phyloP scores from a whole-genome alignment of 2,329 filamentous ascomycete species.

The Stemphylium lycopersici region DNA sequence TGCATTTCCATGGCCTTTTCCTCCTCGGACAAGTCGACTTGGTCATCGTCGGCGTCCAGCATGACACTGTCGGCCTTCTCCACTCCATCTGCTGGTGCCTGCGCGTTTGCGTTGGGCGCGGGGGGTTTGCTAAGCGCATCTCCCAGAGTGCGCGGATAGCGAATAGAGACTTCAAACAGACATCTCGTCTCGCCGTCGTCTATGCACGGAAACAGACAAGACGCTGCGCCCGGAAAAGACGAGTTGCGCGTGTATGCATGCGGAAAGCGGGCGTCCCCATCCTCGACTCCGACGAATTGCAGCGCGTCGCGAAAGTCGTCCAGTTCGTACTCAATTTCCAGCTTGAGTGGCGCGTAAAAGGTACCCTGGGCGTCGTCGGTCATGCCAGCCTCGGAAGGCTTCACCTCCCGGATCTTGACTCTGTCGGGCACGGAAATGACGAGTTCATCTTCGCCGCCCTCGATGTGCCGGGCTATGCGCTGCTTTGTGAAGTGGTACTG shows the following conservation, averaged over 20 bases:
- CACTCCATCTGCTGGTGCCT: slow-evolving; percentile 23
- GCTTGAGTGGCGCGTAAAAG: slow-evolving; percentile 63
- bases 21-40: slow-evolving; percentile 66
- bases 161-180: slow-evolving; percentile 87
- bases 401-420: slow-evolving; percentile 67
- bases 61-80: slow-evolving; percentile 42
- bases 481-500: slow-evolving; percentile 80
- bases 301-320: slow-evolving; percentile 81
- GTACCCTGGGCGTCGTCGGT: slow-evolving; percentile 33
- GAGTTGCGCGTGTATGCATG: slow-evolving; percentile 90
- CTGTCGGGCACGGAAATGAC: slow-evolving; percentile 64
- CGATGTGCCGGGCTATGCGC: slow-evolving; percentile 66
- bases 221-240: slow-evolving; percentile 76
- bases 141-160: slow-evolving; percentile 82
- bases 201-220: slow-evolving; percentile 89
- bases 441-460: slow-evolving; percentile 63
- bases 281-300: slow-evolving; percentile 87
- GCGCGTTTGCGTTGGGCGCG: slow-evolving; percentile 18
- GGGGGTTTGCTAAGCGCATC: slow-evolving; percentile 64
- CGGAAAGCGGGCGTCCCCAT: slow-evolving; percentile 80
- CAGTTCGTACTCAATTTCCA: slow-evolving; percentile 78
- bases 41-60: slow-evolving; percentile 46
- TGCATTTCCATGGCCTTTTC: slow-evolving; percentile 88
- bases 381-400: slow-evolving; percentile 55
- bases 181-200: slow-evolving; percentile 83